Percentiles rank a stretch among this genome's conserved stretches.
These are phyloP conservation scores for Castanopsis chinensis DNA, from an alignment of 306 rosid genomes.

Conservation along the genomic window DNA sequence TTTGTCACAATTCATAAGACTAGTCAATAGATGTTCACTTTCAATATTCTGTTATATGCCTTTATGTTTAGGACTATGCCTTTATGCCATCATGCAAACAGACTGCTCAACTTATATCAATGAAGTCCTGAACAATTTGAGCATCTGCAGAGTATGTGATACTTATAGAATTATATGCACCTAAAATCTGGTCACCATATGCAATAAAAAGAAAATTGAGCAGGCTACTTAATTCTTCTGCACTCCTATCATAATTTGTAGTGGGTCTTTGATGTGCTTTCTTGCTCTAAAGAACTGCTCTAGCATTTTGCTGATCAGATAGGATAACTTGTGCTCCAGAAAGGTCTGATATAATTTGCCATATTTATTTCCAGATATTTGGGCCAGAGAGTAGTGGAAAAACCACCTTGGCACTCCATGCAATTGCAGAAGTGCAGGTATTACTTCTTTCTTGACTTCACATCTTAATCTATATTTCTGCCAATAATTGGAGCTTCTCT, in stretches of 20 bases:
- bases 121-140: not conserved
- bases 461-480: conserved; percentile 4
- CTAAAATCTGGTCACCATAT: not conserved
- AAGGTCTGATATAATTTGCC: conserved; percentile 18
- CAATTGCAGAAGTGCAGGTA: conserved; percentile 98
- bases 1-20: not conserved
- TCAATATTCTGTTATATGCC: no score
- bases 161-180: not conserved
- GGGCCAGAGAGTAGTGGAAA: conserved; percentile 99
- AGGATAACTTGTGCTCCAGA: not conserved
- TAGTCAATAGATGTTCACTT: not conserved
- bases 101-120: not conserved
- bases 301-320: not conserved
- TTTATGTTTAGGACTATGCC: no score
- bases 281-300: not conserved
- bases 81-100: not conserved
- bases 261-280: not conserved
- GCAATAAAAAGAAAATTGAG: not conserved
- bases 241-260: not conserved
- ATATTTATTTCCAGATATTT: conserved; percentile 57
- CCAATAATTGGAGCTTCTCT: not conserved
- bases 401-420: conserved; percentile 97
- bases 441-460: conserved; percentile 20
- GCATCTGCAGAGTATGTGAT: not conserved
- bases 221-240: not conserved